These are phyloP conservation scores for Colletotrichum siamense DNA, from an alignment of 2,329 filamentous ascomycete genomes.

Conservation along the genomic window DNA sequence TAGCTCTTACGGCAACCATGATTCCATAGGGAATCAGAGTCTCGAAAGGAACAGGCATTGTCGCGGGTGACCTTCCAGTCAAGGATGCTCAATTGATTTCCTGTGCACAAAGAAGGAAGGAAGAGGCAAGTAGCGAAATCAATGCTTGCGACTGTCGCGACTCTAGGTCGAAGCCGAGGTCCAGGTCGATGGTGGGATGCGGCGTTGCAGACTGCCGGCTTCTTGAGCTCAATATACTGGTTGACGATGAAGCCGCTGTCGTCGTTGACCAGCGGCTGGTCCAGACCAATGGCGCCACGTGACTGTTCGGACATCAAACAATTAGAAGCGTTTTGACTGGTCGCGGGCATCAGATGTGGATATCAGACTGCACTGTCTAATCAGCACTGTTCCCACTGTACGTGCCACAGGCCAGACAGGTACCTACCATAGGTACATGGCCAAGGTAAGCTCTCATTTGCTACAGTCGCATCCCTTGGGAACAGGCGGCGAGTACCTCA, in stretches of 20 bases:
- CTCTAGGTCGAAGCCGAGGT: not conserved
- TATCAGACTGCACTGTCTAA: not conserved
- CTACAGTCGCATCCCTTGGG: not conserved
- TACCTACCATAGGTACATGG: not conserved
- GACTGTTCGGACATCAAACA: not conserved
- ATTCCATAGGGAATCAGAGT: slow-evolving; percentile 69
- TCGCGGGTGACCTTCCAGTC: slow-evolving; percentile 27
- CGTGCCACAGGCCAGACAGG: not conserved
- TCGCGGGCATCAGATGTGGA: not conserved
- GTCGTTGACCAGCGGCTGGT: not conserved
- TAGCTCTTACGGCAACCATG: slow-evolving; percentile 57
- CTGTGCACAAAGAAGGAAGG: not conserved
- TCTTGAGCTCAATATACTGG: not conserved
- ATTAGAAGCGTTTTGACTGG: not conserved
- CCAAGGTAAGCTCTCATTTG: not conserved
- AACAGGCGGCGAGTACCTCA: not conserved
- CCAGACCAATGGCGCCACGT: not conserved
- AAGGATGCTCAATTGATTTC: slow-evolving; percentile 20
- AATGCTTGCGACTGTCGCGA: not conserved
- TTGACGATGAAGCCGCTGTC: not conserved
- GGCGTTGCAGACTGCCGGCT: not conserved
- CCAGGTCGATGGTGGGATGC: not conserved
- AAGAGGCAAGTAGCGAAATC: not conserved
- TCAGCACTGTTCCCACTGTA: not conserved
- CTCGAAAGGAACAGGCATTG: slow-evolving; percentile 70